These are phyloP conservation scores for Exophiala xenobiotica DNA, from an alignment of 2,329 filamentous ascomycete genomes.

Conservation along the genomic window DNA sequence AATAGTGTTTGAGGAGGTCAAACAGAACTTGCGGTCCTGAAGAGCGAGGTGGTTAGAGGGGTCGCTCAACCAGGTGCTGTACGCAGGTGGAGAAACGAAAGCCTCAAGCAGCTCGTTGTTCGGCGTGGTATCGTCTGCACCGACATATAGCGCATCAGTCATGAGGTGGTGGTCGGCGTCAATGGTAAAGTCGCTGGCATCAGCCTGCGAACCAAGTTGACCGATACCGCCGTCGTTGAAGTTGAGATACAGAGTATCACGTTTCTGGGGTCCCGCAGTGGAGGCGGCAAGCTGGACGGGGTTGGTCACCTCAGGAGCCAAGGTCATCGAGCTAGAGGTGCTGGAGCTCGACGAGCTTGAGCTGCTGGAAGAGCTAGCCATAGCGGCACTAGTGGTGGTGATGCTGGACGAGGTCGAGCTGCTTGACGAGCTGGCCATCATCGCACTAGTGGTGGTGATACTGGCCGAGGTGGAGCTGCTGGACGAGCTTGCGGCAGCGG, in stretches of 20 bases:
- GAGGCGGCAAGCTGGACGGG: too few species aligned
- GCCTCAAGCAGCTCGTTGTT: not conserved
- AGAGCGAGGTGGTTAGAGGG: slow-evolving; percentile 3
- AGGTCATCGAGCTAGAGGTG: not conserved
- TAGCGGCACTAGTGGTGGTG: not conserved
- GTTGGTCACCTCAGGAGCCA: not conserved
- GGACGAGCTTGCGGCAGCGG: not conserved
- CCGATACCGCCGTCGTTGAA: not conserved
- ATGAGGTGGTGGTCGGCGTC: not conserved
- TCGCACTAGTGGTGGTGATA: not conserved
- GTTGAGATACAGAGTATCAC: not conserved
- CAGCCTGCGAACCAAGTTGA: not conserved
- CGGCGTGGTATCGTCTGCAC: not conserved
- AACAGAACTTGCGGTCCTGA: slow-evolving; percentile 10
- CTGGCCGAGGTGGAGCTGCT: not conserved
- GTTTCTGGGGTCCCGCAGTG: not conserved
- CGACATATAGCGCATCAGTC: not conserved
- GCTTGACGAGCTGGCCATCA: not conserved
- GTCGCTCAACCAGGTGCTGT: not conserved
- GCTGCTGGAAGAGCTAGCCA: not conserved
- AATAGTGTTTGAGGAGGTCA: slow-evolving; percentile 3
- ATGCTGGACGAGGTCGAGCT: not conserved
- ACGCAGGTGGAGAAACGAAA: not conserved
- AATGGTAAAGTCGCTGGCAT: not conserved
- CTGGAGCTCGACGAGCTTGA: not conserved